Percentiles rank a stretch among this genome's conserved stretches.
These are phyloP conservation scores for Arabis hirsuta DNA, from an alignment of 345 rosid genomes.

Conservation along the genomic window DNA sequence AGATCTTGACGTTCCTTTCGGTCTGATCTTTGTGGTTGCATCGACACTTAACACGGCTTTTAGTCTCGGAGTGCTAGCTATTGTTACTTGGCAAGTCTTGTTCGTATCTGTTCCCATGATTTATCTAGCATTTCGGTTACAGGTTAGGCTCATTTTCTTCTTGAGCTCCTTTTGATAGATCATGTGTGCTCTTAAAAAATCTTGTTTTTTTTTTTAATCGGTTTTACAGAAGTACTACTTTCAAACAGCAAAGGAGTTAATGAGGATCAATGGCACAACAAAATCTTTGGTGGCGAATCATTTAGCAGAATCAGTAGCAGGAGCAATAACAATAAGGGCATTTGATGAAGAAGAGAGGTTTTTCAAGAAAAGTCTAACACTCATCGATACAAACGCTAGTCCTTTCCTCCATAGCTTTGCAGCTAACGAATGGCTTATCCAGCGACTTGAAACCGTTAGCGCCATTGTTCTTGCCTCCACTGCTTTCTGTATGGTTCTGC, in stretches of 20 bases:
- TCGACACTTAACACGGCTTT: constrained; percentile 62
- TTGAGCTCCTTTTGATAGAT: not conserved
- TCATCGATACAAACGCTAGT: constrained; percentile 81
- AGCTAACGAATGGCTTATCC: constrained; percentile 93
- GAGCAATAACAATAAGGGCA: constrained; percentile 87
- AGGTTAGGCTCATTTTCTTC: constrained; percentile 52
- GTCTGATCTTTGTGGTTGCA: constrained; percentile 65
- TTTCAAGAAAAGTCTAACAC: constrained; percentile 69
- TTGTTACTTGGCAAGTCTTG: constrained; percentile 91
- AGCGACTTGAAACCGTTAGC: constrained; percentile 75
- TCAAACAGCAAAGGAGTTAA: constrained; percentile 82
- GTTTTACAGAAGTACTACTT: constrained; percentile 73
- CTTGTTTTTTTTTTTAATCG: not conserved
- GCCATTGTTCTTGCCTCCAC: constrained; percentile 80
- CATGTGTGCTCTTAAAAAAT: not conserved
- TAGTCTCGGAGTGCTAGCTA: constrained; percentile 80
- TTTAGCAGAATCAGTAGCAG: constrained; percentile 90
- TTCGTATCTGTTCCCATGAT: constrained; percentile 77
- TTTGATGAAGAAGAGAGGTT: constrained; percentile 88
- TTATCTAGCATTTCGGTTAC: constrained; percentile 67
- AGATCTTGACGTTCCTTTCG: constrained; percentile 84
- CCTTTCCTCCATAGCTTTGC: constrained; percentile 91
- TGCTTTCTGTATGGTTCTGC: constrained; percentile 92
- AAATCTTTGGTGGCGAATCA: constrained; percentile 92
- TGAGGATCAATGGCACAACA: constrained; percentile 91